phyloP scores from a whole-genome alignment of 768 basidiomycete genomes.

The Suillus variegatus region DNA sequence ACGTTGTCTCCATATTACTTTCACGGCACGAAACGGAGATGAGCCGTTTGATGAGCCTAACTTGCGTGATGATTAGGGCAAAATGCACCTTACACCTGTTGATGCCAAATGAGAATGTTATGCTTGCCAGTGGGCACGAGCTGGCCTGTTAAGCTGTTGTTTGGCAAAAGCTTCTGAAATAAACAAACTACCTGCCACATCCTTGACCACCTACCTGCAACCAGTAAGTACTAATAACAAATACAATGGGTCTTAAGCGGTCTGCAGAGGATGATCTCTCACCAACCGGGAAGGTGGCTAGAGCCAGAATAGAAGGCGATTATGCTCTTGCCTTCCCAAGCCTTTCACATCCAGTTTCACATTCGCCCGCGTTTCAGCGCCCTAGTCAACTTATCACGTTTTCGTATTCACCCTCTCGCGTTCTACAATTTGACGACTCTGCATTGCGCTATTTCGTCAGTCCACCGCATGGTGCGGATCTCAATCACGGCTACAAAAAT shows the following conservation, averaged over 20 bases:
- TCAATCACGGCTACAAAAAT: conserved; percentile 69
- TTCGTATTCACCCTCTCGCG: conserved; percentile 61
- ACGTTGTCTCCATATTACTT: background rate
- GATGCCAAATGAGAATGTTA: background rate
- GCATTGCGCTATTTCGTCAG: conserved; percentile 71
- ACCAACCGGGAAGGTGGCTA: conserved; percentile 8
- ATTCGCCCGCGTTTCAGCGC: conserved; percentile 59
- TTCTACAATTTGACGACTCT: conserved; percentile 64
- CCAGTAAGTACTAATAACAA: conserved; percentile 6
- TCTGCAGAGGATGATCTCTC: conserved; percentile 21
- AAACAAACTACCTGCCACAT: conserved; percentile 15
- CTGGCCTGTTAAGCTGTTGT: conserved; percentile 11
- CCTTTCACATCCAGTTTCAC: conserved; percentile 22
- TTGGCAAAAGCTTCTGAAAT: conserved; percentile 25
- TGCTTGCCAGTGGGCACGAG: background rate
- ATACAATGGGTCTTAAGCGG: conserved; percentile 29
- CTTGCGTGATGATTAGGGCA: background rate
- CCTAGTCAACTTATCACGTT: conserved; percentile 71
- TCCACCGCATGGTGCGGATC: conserved; percentile 65
- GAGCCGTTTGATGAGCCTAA: background rate
- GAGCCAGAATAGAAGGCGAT: conserved; percentile 9
- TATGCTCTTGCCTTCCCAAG: conserved; percentile 23
- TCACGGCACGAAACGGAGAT: background rate
- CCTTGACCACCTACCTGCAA: conserved; percentile 1
- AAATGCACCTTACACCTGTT: background rate